These are phyloP conservation scores for Prunus salicina DNA, from an alignment of 306 rosid species.

Conservation along the genomic window DNA sequence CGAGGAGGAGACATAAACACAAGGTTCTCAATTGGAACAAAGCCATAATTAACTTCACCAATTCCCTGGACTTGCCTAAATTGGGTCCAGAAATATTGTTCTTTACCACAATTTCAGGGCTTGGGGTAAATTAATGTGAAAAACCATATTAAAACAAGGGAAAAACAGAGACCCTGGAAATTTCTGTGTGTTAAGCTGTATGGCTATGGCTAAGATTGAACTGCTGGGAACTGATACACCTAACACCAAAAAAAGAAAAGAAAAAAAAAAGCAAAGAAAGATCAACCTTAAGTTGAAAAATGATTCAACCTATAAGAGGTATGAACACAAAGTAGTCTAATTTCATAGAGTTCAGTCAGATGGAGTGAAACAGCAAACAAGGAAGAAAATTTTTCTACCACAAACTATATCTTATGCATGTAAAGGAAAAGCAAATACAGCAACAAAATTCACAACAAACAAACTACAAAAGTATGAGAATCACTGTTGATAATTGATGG, in stretches of 20 bases:
- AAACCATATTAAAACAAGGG: not conserved
- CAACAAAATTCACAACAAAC: not conserved
- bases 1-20: conserved; percentile 6
- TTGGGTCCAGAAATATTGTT: not conserved
- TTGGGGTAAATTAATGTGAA: not conserved
- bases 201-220: not conserved
- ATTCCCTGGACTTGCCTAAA: not conserved
- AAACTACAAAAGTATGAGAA: not conserved
- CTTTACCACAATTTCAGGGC: not conserved
- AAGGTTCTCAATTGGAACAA: not conserved
- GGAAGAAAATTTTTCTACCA: not conserved
- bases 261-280: too few relatives aligned
- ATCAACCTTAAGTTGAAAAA: not conserved
- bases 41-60: conserved; percentile 17
- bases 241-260: not conserved
- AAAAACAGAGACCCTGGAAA: not conserved
- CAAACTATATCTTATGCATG: not conserved
- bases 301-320: not conserved
- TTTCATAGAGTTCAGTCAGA: not conserved
- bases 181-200: not conserved
- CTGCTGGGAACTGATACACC: not conserved
- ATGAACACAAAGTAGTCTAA: not conserved
- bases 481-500: not conserved
- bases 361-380: not conserved
- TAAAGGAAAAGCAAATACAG: not conserved